phyloP scores from a whole-genome alignment of 805 yeast genomes.

The Saturnispora diversa region DNA sequence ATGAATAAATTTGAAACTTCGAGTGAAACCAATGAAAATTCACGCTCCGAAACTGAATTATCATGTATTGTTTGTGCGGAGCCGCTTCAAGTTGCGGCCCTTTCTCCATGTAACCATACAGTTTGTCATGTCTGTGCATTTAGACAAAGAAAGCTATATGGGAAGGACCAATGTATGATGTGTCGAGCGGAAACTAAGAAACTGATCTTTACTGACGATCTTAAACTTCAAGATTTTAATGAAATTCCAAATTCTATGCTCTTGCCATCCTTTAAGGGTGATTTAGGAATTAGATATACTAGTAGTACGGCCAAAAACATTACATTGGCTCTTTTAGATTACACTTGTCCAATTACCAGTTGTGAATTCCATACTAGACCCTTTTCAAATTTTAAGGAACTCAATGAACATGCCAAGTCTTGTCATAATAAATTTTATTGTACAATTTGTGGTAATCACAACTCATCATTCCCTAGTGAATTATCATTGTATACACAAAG shows the following conservation, averaged over 20 bases:
- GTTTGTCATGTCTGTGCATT: slow-evolving; percentile 79
- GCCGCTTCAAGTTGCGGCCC: slow-evolving; percentile 49
- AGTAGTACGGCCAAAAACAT: slow-evolving; percentile 38
- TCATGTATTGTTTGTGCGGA: slow-evolving; percentile 83
- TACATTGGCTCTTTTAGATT: slow-evolving; percentile 45
- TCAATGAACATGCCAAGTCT: slow-evolving; percentile 57
- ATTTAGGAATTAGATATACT: slow-evolving; percentile 54
- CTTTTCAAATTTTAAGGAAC: slow-evolving; percentile 44
- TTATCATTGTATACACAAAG: slow-evolving; percentile 51
- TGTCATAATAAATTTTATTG: slow-evolving; percentile 62
- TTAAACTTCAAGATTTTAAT: slow-evolving; percentile 32
- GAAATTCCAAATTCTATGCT: slow-evolving; percentile 10
- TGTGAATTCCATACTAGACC: slow-evolving; percentile 19
- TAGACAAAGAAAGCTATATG: slow-evolving; percentile 73
- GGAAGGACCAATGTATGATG: slow-evolving; percentile 66
- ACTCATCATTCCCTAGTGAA: slow-evolving; percentile 71
- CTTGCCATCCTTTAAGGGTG: slow-evolving; percentile 28
- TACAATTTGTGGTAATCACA: slow-evolving; percentile 66
- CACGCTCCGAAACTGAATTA: no score
- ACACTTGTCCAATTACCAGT: slow-evolving; percentile 42
- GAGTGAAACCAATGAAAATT: slow-evolving; percentile 1
- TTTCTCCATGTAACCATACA: slow-evolving; percentile 77
- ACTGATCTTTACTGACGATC: slow-evolving; percentile 50
- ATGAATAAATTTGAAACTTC: background rate
- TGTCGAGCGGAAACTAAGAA: slow-evolving; percentile 66